These are phyloP conservation scores for Cladorrhinum sp. DNA, from an alignment of 2,329 filamentous ascomycete species.

Conservation along the genomic window DNA sequence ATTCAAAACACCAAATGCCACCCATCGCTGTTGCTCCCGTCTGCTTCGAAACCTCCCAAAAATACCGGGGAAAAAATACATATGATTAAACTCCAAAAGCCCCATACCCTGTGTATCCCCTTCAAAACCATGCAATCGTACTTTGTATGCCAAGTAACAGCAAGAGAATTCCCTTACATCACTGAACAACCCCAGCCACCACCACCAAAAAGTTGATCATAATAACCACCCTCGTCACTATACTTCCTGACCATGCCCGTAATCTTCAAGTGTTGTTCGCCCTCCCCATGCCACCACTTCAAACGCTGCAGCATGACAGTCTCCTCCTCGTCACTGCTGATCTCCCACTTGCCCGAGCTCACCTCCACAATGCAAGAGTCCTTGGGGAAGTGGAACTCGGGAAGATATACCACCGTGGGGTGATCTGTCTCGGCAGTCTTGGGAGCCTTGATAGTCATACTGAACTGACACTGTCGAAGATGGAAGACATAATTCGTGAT, in stretches of 20 bases:
- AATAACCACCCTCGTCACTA: constrained; percentile 67
- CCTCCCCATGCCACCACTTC: constrained; percentile 89
- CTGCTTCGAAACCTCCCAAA: no score
- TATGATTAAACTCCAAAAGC: no score
- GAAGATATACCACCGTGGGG: constrained; percentile 81
- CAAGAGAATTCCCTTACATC: constrained; percentile 42
- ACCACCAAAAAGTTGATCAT: constrained; percentile 56
- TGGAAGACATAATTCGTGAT: constrained; percentile 76
- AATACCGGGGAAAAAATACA: no score
- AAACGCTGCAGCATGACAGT: constrained; percentile 70
- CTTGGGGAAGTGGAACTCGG: constrained; percentile 87
- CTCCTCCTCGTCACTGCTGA: constrained; percentile 69
- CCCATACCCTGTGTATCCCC: no score
- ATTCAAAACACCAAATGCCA: no score
- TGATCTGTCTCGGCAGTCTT: constrained; percentile 51
- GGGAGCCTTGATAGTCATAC: constrained; percentile 63
- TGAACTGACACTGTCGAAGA: constrained; percentile 73
- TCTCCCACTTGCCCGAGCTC: constrained; percentile 85
- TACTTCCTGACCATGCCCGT: constrained; percentile 68
- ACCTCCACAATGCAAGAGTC: constrained; percentile 69
- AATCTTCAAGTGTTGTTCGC: constrained; percentile 75
- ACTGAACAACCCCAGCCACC: constrained; percentile 46
- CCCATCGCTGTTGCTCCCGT: no score
- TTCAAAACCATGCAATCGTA: no score
- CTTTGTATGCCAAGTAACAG: background rate